Percentiles rank a stretch among this genome's conserved stretches.
These are phyloP conservation scores for Boehmeria nivea DNA, from an alignment of 306 rosid species.

Conservation along the genomic window DNA sequence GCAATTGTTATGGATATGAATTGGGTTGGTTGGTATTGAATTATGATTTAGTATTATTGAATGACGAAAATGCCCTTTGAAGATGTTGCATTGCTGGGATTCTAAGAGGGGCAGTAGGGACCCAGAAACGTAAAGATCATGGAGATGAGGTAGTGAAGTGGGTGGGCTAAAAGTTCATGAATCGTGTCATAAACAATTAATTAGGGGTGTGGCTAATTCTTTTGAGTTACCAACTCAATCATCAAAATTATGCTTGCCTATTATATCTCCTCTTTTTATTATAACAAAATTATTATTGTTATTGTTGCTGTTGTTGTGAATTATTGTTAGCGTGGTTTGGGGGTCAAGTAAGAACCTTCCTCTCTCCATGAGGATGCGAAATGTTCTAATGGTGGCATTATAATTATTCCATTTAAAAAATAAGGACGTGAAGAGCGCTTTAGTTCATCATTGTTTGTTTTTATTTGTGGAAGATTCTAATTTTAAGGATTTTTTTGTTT, in stretches of 20 bases:
- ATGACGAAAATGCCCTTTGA: background rate
- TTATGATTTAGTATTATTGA: background rate
- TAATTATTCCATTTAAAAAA: background rate
- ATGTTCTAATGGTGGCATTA: background rate
- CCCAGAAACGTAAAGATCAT: slow-evolving; percentile 41
- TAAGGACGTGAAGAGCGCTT: slow-evolving; percentile 40
- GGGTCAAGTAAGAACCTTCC: slow-evolving; percentile 4
- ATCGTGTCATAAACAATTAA: slow-evolving; percentile 36
- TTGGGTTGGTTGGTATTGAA: background rate
- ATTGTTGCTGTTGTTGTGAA: no score
- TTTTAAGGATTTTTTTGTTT: no score
- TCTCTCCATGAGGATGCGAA: background rate
- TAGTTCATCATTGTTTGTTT: background rate
- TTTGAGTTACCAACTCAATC: slow-evolving; percentile 27
- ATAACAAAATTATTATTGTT: background rate
- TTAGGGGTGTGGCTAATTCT: slow-evolving; percentile 15
- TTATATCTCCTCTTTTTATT: background rate
- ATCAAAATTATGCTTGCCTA: slow-evolving; percentile 34
- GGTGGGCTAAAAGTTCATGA: slow-evolving; percentile 46
- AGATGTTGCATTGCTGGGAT: no score
- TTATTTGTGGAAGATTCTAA: no score
- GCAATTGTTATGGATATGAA: slow-evolving; percentile 4
- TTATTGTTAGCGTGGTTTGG: slow-evolving; percentile 1
- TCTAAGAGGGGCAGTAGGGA: background rate
- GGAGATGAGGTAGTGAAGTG: slow-evolving; percentile 39